These are phyloP conservation scores for Zhuliangozyma parablackwelliae DNA, from an alignment of 1,139 yeast species.

Conservation along the genomic window DNA sequence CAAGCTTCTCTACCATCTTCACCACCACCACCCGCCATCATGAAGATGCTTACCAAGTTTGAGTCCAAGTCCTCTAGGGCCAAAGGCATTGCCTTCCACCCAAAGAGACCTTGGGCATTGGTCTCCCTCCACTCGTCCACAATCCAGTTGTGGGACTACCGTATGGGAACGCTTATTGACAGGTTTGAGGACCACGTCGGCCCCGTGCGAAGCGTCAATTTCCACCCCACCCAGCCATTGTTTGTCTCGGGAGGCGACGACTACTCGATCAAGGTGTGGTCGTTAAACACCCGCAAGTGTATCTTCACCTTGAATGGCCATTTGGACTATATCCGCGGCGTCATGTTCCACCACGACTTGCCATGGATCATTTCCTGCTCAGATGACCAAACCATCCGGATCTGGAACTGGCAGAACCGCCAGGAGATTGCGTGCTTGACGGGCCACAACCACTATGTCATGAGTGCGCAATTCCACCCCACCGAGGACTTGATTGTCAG, in stretches of 20 bases:
- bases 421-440: slow-evolving; percentile 96
- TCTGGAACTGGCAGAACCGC: slow-evolving; percentile 99
- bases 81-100: slow-evolving; percentile 97
- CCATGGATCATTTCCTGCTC: slow-evolving; percentile 98
- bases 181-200: slow-evolving; percentile 98
- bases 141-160: slow-evolving; percentile 97
- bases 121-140: slow-evolving; percentile 94
- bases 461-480: slow-evolving; percentile 98
- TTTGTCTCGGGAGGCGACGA: slow-evolving; percentile 98
- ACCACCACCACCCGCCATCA: slow-evolving; percentile 26
- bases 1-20: slow-evolving; percentile 4
- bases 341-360: slow-evolving; percentile 88
- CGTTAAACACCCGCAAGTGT: slow-evolving; percentile 85
- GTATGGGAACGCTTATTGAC: slow-evolving; percentile 97
- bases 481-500: slow-evolving; percentile 90
- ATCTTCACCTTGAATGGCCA: slow-evolving; percentile 90
- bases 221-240: slow-evolving; percentile 96
- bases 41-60: slow-evolving; percentile 97
- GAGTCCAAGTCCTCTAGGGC: slow-evolving; percentile 99
- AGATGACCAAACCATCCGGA: slow-evolving; percentile 96
- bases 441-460: slow-evolving; percentile 97
- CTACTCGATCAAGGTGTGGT: slow-evolving; percentile 93
- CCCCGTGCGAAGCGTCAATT: slow-evolving; percentile 91
- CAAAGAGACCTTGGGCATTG: slow-evolving; percentile 93
- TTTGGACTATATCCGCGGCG: slow-evolving; percentile 92